These are phyloP conservation scores for Penicillium sumatraense DNA, from an alignment of 2,329 filamentous ascomycete species.

Conservation along the genomic window DNA sequence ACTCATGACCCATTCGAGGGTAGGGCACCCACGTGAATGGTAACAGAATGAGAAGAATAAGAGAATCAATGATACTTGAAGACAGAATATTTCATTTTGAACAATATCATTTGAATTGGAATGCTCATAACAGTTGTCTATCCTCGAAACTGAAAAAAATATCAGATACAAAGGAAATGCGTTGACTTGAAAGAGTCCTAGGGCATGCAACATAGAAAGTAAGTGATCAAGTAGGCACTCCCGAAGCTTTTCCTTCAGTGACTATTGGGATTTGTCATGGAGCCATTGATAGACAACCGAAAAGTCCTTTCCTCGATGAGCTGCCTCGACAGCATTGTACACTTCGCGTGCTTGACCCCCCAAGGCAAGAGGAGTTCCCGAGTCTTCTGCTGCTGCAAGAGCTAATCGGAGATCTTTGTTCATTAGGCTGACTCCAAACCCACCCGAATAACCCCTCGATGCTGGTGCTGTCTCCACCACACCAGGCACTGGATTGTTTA, in stretches of 20 bases:
- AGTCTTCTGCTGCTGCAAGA: constrained; percentile 71
- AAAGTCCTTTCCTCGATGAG: constrained; percentile 74
- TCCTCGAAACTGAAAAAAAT: too few species aligned
- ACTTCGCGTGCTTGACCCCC: constrained; percentile 66
- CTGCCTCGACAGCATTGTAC: constrained; percentile 68
- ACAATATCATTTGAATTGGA: neutral
- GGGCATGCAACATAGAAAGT: too few species aligned
- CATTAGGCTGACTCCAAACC: constrained; percentile 79
- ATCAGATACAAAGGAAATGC: too few species aligned
- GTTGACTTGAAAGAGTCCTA: too few species aligned
- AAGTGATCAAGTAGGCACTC: too few species aligned
- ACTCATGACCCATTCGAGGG: too few species aligned
- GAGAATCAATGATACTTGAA: too few species aligned
- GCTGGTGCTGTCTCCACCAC: constrained; percentile 79
- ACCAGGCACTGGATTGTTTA: constrained; percentile 92
- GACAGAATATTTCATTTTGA: too few species aligned
- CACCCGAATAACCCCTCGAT: constrained; percentile 73
- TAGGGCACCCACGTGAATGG: too few species aligned
- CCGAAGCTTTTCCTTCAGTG: too few species aligned
- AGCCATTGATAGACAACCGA: constrained; percentile 79
- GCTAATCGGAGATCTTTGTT: constrained; percentile 77
- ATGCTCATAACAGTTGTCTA: neutral
- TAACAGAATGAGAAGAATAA: too few species aligned
- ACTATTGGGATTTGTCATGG: constrained; percentile 37
- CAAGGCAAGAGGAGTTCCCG: constrained; percentile 67